Evolutionary conservation across 169 alveolate species (phyloP), one percentile per base, ranked within the genome.

Genomic region (Plasmodium ovale): DNA sequence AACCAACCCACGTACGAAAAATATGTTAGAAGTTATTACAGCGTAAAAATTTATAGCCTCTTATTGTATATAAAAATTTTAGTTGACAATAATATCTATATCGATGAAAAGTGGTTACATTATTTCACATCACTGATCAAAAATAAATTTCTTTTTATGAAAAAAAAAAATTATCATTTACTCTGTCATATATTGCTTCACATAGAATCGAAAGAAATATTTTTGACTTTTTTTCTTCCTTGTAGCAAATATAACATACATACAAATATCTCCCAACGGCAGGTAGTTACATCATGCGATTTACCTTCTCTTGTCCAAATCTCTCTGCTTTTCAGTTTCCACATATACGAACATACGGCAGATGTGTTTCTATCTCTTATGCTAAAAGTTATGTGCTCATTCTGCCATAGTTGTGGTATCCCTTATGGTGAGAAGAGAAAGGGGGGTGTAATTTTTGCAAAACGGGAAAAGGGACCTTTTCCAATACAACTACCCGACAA

Each of bases 71-170:
- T 79, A 1, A 79, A 62, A 14, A 27, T 79, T 14, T 42, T 79
- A 27, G 33, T 67, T 21, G 56, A 79, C 19, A 62, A 67, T 27
- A 68, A 79, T 47, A 64, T 79, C 19, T 69, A 79, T 27, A 35
- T 79, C n/a, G 69, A 79, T 35, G 58, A 65, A 3, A 14, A 19
- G 12, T 79, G 89, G 89, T 35, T 71, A 27, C n/a, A 64, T 23
- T 79, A 79, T 69, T 64, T 79, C 47, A 14, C 65, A 16, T 64
- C 77, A 27, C 33, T 79, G 19, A 49, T 79, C 3, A 62, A 64
- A 51, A 31, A 19, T 19, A 79, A 79, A 79, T 64, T 49, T 54
- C 0, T 27, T 33, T 51, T 64, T n/a, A 62, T 62, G 25, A 39
- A 42, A 54, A 79, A 35, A 49, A 31, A 27, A 58, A 42, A 67